phyloP scores from a whole-genome alignment of 345 rosid species.

The Viola odorata region DNA sequence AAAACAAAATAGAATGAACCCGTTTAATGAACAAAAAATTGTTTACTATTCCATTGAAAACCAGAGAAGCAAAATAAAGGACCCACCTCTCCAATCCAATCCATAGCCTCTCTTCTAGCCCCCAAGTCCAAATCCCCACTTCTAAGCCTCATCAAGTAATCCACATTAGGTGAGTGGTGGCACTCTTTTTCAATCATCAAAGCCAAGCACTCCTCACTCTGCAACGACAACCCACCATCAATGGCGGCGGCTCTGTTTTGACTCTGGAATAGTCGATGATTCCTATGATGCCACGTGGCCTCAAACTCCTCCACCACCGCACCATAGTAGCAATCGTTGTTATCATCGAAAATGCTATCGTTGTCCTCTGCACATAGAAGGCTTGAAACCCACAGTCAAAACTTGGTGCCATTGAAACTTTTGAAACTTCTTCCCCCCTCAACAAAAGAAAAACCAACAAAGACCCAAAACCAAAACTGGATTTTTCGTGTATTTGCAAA shows the following conservation, averaged over 20 bases:
- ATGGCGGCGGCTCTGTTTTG: constrained; percentile 15
- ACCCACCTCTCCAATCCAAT: constrained; percentile 64
- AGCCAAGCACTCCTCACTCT: constrained; percentile 49
- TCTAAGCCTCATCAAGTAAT: constrained; percentile 49
- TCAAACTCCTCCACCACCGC: constrained; percentile 30
- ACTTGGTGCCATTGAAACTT: constrained; percentile 51
- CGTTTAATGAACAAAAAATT: no score
- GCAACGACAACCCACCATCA: constrained; percentile 30
- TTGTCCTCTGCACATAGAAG: constrained; percentile 56
- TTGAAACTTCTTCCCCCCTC: not conserved
- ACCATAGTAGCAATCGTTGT: constrained; percentile 16
- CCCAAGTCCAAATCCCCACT: constrained; percentile 48
- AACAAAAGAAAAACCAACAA: not conserved
- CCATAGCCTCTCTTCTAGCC: constrained; percentile 47
- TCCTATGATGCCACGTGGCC: constrained; percentile 25
- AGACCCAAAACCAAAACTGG: constrained; percentile 29
- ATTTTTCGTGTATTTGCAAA: constrained; percentile 30
- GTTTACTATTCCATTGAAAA: not conserved
- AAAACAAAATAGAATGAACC: not conserved
- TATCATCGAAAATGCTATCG: constrained; percentile 38
- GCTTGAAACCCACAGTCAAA: constrained; percentile 45
- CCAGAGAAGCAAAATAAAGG: not conserved
- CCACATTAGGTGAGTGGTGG: constrained; percentile 42
- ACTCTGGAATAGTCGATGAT: constrained; percentile 16
- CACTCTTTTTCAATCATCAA: constrained; percentile 53